Conservation (phyloP, 1,284 basidiomycete genomes). For the Ganoderma lucidum region DNA sequence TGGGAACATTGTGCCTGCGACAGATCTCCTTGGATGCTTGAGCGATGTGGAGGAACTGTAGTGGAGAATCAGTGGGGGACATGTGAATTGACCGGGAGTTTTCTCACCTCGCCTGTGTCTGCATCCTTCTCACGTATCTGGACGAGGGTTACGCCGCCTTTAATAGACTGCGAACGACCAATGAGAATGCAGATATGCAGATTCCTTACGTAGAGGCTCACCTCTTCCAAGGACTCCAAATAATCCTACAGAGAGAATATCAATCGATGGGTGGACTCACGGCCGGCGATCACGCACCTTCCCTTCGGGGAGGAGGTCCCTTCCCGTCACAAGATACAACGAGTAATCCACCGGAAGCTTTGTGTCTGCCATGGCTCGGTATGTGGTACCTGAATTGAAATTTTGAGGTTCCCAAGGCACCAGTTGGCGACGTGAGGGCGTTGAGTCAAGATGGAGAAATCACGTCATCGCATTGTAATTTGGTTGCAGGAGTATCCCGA, state of each 20-base stretch:
- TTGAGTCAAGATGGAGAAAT: not conserved
- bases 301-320: conserved; percentile 81
- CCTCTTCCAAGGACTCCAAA: conserved; percentile 81
- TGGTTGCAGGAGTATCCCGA: not conserved
- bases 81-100: not conserved
- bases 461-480: conserved; percentile 4
- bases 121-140: conserved; percentile 88
- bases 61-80: not conserved
- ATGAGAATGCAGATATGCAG: conserved; percentile 14
- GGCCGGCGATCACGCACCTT: conserved; percentile 56
- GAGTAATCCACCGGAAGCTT: conserved; percentile 65
- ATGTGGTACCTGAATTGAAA: not conserved
- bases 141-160: conserved; percentile 90
- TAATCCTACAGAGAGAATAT: conserved; percentile 64
- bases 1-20: conserved; percentile 81
- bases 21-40: conserved; percentile 77
- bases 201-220: conserved; percentile 38
- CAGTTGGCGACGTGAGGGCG: not conserved
- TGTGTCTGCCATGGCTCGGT: conserved; percentile 13
- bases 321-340: conserved; percentile 87
- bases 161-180: conserved; percentile 62
- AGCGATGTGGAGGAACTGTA: conserved; percentile 85
- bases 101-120: conserved; percentile 78
- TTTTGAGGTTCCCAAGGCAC: not conserved
- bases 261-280: not conserved